A percentile compares a stretch with the other conserved stretches of the same genome.
These are phyloP conservation scores for Alternaria triticimaculans DNA, from an alignment of 2,329 filamentous ascomycete genomes.

Conservation along the genomic window DNA sequence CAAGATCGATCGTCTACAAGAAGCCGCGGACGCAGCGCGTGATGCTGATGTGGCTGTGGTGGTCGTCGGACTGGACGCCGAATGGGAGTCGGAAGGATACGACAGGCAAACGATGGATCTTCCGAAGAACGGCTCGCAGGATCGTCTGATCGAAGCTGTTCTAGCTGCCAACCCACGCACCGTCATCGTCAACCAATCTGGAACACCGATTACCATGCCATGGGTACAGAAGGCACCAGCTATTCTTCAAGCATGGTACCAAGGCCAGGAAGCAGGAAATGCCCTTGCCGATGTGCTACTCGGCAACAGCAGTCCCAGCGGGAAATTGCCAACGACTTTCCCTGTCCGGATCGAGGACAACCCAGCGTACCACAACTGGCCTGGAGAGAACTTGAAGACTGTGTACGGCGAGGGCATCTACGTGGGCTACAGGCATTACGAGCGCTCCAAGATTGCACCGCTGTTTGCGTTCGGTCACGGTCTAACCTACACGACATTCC, in stretches of 20 bases:
- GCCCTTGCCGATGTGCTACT: slow-evolving; percentile 80
- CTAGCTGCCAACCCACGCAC: slow-evolving; percentile 70
- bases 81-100: slow-evolving; percentile 77
- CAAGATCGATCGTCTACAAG: slow-evolving; percentile 60
- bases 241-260: slow-evolving; percentile 80
- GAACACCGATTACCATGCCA: slow-evolving; percentile 74
- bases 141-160: slow-evolving; percentile 69
- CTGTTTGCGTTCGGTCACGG: slow-evolving; percentile 81
- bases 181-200: slow-evolving; percentile 76
- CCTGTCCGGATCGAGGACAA: slow-evolving; percentile 66
- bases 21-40: slow-evolving; percentile 71
- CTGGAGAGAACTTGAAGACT: slow-evolving; percentile 71
- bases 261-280: slow-evolving; percentile 85
- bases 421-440: slow-evolving; percentile 76
- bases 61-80: slow-evolving; percentile 77
- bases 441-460: slow-evolving; percentile 64
- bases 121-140: slow-evolving; percentile 63
- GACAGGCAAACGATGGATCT: slow-evolving; percentile 69
- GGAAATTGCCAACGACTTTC: slow-evolving; percentile 76
- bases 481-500: slow-evolving; percentile 77
- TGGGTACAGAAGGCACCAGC: slow-evolving; percentile 71
- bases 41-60: slow-evolving; percentile 78
- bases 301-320: slow-evolving; percentile 75
- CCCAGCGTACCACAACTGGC: slow-evolving; percentile 75
- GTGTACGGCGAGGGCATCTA: slow-evolving; percentile 76